Conservation (phyloP, 139 green algal genomes). For the Chlorella vulgaris region DNA sequence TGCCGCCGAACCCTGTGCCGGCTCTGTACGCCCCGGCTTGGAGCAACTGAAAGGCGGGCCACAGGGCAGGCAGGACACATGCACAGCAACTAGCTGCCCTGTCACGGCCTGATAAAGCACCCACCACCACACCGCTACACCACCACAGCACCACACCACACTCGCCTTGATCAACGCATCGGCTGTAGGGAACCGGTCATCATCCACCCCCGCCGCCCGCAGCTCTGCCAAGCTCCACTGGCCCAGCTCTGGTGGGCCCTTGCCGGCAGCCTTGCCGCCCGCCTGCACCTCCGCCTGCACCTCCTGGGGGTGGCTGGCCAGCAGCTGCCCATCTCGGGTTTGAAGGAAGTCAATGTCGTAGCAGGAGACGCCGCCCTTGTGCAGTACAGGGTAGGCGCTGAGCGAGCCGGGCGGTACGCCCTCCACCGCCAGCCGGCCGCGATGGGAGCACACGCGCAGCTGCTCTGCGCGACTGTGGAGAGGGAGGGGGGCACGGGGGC, state of each 20-base stretch:
- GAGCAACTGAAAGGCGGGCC: no score
- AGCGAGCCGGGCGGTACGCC: slow-evolving; percentile 4
- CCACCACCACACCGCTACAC: no score
- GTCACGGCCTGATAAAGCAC: no score
- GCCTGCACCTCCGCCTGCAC: slow-evolving; percentile 14
- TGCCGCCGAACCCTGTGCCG: no score
- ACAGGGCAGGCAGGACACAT: no score
- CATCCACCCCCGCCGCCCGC: not conserved
- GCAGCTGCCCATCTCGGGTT: slow-evolving; percentile 35
- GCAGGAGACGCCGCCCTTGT: slow-evolving; percentile 33
- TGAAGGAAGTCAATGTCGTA: slow-evolving; percentile 47
- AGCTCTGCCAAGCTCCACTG: not conserved
- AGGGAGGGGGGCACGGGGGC: not conserved
- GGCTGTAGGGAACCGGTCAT: slow-evolving; percentile 9
- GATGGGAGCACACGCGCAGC: slow-evolving; percentile 40
- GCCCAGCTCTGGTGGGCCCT: not conserved
- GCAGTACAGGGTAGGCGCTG: slow-evolving; percentile 20
- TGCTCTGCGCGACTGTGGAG: slow-evolving; percentile 3
- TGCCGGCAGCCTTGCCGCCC: not conserved
- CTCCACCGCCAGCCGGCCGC: slow-evolving; percentile 1
- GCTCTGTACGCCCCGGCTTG: no score
- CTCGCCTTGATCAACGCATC: slow-evolving; percentile 18
- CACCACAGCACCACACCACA: not conserved
- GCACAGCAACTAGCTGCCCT: no score
- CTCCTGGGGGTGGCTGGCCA: slow-evolving; percentile 32